phyloP scores from a whole-genome alignment of 495 filamentous ascomycete species.

The Apiosordaria backusii region DNA sequence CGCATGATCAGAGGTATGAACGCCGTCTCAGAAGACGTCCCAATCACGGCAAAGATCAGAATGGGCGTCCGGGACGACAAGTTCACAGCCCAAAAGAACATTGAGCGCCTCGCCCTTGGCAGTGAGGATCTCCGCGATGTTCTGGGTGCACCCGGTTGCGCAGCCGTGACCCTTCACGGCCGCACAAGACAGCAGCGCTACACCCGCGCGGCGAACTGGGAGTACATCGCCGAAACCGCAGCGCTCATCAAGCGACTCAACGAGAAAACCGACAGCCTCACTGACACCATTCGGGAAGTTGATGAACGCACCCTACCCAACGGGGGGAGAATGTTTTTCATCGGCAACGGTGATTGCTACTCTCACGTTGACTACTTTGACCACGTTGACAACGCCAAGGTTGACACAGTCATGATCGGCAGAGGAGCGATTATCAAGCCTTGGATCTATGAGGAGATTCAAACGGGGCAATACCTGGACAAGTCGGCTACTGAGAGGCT shows the following conservation, averaged over 20 bases:
- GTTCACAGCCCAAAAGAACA: conserved; percentile 74
- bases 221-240: conserved; percentile 85
- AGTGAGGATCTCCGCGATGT: conserved; percentile 60
- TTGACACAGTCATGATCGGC: conserved; percentile 88
- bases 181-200: conserved; percentile 92
- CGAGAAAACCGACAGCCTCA: conserved; percentile 53
- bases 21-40: conserved; percentile 76
- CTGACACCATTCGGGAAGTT: conserved; percentile 73
- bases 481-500: conserved; percentile 87
- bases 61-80: conserved; percentile 80
- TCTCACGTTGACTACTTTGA: conserved; percentile 84
- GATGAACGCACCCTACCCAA: conserved; percentile 62
- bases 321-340: conserved; percentile 71
- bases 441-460: conserved; percentile 97
- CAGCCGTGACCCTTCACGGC: conserved; percentile 91
- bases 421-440: conserved; percentile 93
- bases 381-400: conserved; percentile 69
- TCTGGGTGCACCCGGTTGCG: conserved; percentile 70
- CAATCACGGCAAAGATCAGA: conserved; percentile 89
- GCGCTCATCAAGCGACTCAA: conserved; percentile 77
- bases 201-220: conserved; percentile 83
- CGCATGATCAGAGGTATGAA: conserved; percentile 96
- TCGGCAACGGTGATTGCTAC: conserved; percentile 95
- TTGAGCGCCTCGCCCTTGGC: conserved; percentile 78
- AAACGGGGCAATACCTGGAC: conserved; percentile 86